phyloP scores from a whole-genome alignment of 805 yeast species.

The Starmera amethionina region DNA sequence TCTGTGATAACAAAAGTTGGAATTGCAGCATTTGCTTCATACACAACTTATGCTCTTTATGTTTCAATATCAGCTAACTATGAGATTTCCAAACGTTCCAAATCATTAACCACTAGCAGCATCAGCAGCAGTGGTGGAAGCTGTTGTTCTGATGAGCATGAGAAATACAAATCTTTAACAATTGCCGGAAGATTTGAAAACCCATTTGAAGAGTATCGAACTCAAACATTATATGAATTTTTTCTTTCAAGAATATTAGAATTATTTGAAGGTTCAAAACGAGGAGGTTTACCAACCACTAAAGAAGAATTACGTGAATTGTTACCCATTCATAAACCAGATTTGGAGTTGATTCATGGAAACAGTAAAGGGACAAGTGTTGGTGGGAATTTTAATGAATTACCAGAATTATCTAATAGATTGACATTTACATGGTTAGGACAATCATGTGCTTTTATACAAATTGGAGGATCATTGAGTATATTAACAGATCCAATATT shows the following conservation, averaged over 20 bases:
- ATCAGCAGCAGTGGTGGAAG: conserved; percentile 10
- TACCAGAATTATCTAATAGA: conserved; percentile 33
- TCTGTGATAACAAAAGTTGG: conserved; percentile 12
- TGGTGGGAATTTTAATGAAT: conserved; percentile 7
- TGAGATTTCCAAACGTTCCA: conserved; percentile 39
- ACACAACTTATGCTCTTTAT: conserved; percentile 57
- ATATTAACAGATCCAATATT: conserved; percentile 84
- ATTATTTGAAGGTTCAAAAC: conserved; percentile 45
- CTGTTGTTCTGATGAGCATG: conserved; percentile 9
- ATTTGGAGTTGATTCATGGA: conserved; percentile 15
- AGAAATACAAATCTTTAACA: conserved; percentile 35
- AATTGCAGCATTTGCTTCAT: conserved; percentile 29
- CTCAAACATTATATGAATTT: conserved; percentile 85
- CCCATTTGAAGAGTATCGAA: conserved; percentile 84
- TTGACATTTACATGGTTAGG: conserved; percentile 85
- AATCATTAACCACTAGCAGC: conserved; percentile 9
- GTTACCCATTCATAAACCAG: conserved; percentile 54
- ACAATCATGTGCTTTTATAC: conserved; percentile 75
- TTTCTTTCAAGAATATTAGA: conserved; percentile 64
- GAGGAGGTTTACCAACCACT: conserved; percentile 50
- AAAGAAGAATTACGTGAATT: conserved; percentile 37
- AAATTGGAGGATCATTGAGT: conserved; percentile 51
- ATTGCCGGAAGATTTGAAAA: conserved; percentile 77
- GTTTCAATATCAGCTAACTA: conserved; percentile 44
- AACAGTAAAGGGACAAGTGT: conserved; percentile 4